Conservation (phyloP, 2,329 filamentous ascomycete species). For the Lomentospora prolificans region DNA sequence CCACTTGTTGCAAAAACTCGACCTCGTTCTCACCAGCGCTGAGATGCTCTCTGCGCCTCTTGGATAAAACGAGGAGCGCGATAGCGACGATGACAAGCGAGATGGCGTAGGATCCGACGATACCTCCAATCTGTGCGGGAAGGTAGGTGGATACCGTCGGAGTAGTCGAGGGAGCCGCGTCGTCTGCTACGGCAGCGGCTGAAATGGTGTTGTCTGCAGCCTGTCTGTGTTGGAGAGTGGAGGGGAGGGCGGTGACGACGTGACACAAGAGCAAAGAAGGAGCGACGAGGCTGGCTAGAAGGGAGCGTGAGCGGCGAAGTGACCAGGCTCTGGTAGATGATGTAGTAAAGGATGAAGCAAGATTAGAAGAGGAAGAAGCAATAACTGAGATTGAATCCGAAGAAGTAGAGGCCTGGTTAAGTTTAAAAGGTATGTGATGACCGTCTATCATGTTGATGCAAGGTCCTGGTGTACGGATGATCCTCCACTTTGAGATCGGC, state of each 20-base stretch:
- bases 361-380: slow-evolving; percentile 6
- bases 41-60: slow-evolving; percentile 42
- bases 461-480: background rate
- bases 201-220: slow-evolving; percentile 21
- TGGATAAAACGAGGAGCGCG: slow-evolving; percentile 51
- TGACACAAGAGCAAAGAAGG: slow-evolving; percentile 16
- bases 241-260: slow-evolving; percentile 21
- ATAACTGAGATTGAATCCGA: background rate
- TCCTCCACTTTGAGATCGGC: slow-evolving; percentile 6
- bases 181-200: slow-evolving; percentile 15
- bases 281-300: slow-evolving; percentile 12
- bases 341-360: slow-evolving; percentile 11
- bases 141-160: slow-evolving; percentile 48
- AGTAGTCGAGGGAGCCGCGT: slow-evolving; percentile 10
- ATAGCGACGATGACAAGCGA: slow-evolving; percentile 65
- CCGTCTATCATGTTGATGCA: slow-evolving; percentile 5
- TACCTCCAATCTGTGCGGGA: slow-evolving; percentile 72
- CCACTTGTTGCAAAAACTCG: slow-evolving; percentile 26
- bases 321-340: slow-evolving; percentile 3
- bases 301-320: slow-evolving; percentile 11
- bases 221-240: slow-evolving; percentile 12
- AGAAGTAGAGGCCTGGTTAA: slow-evolving; percentile 6
- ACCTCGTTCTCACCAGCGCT: slow-evolving; percentile 41
- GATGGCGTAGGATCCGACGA: slow-evolving; percentile 74
- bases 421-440: slow-evolving; percentile 6